phyloP scores from a whole-genome alignment of 495 filamentous ascomycete species.

The Immersiella caudata region DNA sequence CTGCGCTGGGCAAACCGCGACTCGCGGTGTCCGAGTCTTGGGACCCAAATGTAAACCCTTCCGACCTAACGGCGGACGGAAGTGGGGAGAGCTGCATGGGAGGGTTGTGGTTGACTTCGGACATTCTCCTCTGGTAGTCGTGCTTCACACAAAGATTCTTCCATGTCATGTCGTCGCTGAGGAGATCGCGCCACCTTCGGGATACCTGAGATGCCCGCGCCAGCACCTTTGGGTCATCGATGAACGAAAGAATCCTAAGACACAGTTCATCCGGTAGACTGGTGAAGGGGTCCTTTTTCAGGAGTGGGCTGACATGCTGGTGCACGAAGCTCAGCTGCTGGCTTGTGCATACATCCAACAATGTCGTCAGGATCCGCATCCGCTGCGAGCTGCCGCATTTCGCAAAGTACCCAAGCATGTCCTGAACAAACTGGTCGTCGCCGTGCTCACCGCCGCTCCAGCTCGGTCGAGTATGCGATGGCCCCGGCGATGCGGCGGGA shows the following conservation, averaged over 20 bases:
- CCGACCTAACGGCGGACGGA: slow-evolving; percentile 29
- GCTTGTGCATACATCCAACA: slow-evolving; percentile 90
- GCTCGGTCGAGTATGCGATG: slow-evolving; percentile 53
- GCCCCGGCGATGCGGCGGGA: slow-evolving; percentile 59
- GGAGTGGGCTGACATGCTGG: slow-evolving; percentile 83
- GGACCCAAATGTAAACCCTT: slow-evolving; percentile 31
- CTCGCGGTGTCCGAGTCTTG: slow-evolving; percentile 29
- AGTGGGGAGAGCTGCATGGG: slow-evolving; percentile 28
- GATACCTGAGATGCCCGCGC: slow-evolving; percentile 93
- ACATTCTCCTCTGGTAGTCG: slow-evolving; percentile 69
- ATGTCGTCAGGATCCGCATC: slow-evolving; percentile 71
- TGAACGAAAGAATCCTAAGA: slow-evolving; percentile 84
- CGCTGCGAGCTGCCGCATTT: slow-evolving; percentile 54
- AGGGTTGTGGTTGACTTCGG: slow-evolving; percentile 41
- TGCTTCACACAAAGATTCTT: slow-evolving; percentile 94
- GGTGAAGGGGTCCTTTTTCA: slow-evolving; percentile 95
- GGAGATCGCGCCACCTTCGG: slow-evolving; percentile 83
- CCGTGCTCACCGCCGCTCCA: slow-evolving; percentile 57
- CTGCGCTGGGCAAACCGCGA: slow-evolving; percentile 42
- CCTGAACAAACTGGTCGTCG: slow-evolving; percentile 55
- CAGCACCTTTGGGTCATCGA: slow-evolving; percentile 91
- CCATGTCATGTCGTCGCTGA: slow-evolving; percentile 97
- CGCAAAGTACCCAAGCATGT: slow-evolving; percentile 55
- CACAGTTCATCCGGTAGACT: slow-evolving; percentile 90
- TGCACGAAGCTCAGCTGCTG: slow-evolving; percentile 94